These are phyloP conservation scores for Ascochyta pisi DNA, from an alignment of 2,329 filamentous ascomycete species.

Conservation along the genomic window DNA sequence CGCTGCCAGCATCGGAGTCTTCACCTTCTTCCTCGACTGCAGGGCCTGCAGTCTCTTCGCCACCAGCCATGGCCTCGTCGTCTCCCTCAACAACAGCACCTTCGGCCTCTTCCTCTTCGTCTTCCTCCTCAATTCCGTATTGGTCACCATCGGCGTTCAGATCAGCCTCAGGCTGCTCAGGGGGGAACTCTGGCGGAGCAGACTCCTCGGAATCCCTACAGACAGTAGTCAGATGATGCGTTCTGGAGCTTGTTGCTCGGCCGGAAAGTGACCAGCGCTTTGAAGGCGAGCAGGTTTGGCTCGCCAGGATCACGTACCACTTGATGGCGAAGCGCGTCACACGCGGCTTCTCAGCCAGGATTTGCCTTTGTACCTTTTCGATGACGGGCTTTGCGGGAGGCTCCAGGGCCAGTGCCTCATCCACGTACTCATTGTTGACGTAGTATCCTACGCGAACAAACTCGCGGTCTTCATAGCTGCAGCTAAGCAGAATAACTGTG, in stretches of 20 bases:
- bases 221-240: constrained; percentile 23
- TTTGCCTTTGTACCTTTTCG: constrained; percentile 89
- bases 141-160: constrained; percentile 80
- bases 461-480: constrained; percentile 93
- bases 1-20: constrained; percentile 73
- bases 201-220: constrained; percentile 97
- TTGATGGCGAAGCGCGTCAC: constrained; percentile 99
- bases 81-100: constrained; percentile 61
- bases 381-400: constrained; percentile 91
- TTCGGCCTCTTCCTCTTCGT: constrained; percentile 70
- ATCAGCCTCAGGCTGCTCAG: constrained; percentile 96
- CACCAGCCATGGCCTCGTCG: constrained; percentile 78
- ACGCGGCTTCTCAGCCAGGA: constrained; percentile 94
- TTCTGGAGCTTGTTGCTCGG: neutral
- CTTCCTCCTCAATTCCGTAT: constrained; percentile 82
- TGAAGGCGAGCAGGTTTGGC: neutral
- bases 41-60: constrained; percentile 61
- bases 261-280: neutral
- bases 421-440: constrained; percentile 98
- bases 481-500: constrained; percentile 94
- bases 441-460: constrained; percentile 99
- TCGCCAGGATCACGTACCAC: constrained; percentile 68
- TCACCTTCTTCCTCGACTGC: constrained; percentile 69
- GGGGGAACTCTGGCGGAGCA: constrained; percentile 93
- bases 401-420: constrained; percentile 85